phyloP scores from a whole-genome alignment of 345 rosid genomes.

The Brassica carinata region DNA sequence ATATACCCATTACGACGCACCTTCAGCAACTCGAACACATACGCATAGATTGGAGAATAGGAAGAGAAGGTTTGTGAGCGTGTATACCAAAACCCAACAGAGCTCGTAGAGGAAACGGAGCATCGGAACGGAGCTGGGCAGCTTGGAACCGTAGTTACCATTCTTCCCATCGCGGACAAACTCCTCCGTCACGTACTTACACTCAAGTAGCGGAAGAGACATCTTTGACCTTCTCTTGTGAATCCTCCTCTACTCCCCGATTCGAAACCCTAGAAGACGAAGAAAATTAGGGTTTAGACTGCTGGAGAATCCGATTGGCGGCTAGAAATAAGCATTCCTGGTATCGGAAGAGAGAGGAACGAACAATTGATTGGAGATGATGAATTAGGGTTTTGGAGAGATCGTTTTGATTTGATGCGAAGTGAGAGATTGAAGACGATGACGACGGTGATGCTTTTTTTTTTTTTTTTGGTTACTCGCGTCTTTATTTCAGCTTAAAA shows the following conservation, averaged over 20 bases:
- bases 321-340: slow-evolving; percentile 24
- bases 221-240: slow-evolving; percentile 31
- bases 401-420: slow-evolving; percentile 9
- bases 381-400: slow-evolving; percentile 42
- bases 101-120: slow-evolving; percentile 95
- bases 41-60: slow-evolving; percentile 11
- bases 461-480: neutral
- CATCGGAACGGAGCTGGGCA: slow-evolving; percentile 63
- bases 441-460: slow-evolving; percentile 12
- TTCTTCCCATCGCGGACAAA: slow-evolving; percentile 75
- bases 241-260: neutral
- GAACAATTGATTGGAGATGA: slow-evolving; percentile 22
- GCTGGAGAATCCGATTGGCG: slow-evolving; percentile 24
- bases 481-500: neutral
- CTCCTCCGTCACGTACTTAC: slow-evolving; percentile 72
- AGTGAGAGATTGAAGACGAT: slow-evolving; percentile 21
- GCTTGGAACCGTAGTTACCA: slow-evolving; percentile 60
- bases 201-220: slow-evolving; percentile 71
- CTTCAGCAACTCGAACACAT: slow-evolving; percentile 33
- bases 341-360: slow-evolving; percentile 9
- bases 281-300: slow-evolving; percentile 38
- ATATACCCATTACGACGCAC: slow-evolving; percentile 28
- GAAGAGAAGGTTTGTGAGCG: slow-evolving; percentile 10
- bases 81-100: slow-evolving; percentile 76
- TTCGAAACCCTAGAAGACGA: slow-evolving; percentile 40